These are phyloP conservation scores for Alnus rubra DNA, from an alignment of 306 rosid species.

Conservation along the genomic window DNA sequence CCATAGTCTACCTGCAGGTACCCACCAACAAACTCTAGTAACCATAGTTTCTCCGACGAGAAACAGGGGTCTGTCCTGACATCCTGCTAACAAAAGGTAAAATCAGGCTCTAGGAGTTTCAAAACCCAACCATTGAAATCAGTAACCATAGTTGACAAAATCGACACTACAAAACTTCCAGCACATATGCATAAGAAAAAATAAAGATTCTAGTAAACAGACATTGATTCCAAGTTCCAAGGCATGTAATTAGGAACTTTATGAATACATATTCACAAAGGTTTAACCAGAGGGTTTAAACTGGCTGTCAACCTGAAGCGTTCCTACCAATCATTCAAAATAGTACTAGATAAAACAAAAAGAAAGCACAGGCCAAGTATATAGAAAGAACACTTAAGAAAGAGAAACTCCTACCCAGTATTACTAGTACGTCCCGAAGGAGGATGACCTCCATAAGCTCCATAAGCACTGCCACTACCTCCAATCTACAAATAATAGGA, in stretches of 20 bases:
- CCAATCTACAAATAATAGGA: conserved; percentile 62
- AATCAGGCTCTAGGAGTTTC: conserved; percentile 29
- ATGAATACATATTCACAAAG: neutral
- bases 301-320: conserved; percentile 9
- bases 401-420: conserved; percentile 66
- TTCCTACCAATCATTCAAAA: conserved; percentile 7
- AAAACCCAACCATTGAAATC: neutral
- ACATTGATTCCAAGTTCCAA: neutral
- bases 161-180: conserved; percentile 14
- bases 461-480: conserved; percentile 64
- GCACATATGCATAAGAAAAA: neutral
- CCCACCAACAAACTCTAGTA: conserved; percentile 42
- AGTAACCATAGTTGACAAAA: neutral
- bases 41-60: conserved; percentile 66
- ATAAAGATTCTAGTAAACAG: neutral
- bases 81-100: conserved; percentile 44
- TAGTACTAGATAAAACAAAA: conserved; percentile 1
- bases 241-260: neutral
- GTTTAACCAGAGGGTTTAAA: neutral
- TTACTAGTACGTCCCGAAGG: conserved; percentile 66
- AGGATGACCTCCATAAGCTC: conserved; percentile 87
- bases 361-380: conserved; percentile 2
- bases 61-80: conserved; percentile 52
- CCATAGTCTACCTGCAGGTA: conserved; percentile 40
- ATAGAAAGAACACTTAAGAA: neutral